phyloP scores from a whole-genome alignment of 257 asterid genomes.

The Salvia miltiorrhiza region DNA sequence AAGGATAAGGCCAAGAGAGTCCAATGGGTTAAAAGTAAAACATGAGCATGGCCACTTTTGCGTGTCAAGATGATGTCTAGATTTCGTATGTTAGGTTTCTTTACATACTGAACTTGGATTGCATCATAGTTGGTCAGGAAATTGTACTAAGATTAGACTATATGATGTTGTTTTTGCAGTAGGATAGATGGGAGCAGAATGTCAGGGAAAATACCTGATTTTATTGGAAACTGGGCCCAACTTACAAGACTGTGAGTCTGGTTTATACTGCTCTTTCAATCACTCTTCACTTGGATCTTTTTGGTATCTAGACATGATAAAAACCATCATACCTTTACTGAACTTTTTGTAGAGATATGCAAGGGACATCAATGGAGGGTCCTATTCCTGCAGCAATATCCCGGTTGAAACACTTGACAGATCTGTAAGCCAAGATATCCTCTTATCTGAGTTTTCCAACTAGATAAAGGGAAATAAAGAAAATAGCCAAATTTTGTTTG shows the following conservation, averaged over 20 bases:
- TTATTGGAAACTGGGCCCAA: slow-evolving; percentile 71
- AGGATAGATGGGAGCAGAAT: slow-evolving; percentile 73
- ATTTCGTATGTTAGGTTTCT: no score
- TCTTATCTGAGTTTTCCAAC: slow-evolving; percentile 17
- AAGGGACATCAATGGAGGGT: slow-evolving; percentile 78
- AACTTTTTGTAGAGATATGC: slow-evolving; percentile 60
- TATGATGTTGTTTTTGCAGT: slow-evolving; percentile 49
- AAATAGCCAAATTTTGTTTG: no score
- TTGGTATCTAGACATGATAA: background rate
- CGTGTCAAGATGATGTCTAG: no score
- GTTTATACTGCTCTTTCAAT: background rate
- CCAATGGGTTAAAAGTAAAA: no score
- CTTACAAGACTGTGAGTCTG: slow-evolving; percentile 55
- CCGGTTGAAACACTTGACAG: slow-evolving; percentile 37
- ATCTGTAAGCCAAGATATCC: slow-evolving; percentile 45
- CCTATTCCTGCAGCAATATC: slow-evolving; percentile 64
- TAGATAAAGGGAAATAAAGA: no score
- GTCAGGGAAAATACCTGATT: slow-evolving; percentile 73
- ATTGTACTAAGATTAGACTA: background rate
- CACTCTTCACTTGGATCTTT: background rate
- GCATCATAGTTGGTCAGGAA: no score
- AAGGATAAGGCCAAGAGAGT: no score
- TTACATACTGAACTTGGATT: background rate
- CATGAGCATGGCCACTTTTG: background rate
- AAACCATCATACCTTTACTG: background rate